Evolutionary conservation across 2,329 filamentous ascomycete genomes (phyloP).

Genomic region (Fusarium sp.): DNA sequence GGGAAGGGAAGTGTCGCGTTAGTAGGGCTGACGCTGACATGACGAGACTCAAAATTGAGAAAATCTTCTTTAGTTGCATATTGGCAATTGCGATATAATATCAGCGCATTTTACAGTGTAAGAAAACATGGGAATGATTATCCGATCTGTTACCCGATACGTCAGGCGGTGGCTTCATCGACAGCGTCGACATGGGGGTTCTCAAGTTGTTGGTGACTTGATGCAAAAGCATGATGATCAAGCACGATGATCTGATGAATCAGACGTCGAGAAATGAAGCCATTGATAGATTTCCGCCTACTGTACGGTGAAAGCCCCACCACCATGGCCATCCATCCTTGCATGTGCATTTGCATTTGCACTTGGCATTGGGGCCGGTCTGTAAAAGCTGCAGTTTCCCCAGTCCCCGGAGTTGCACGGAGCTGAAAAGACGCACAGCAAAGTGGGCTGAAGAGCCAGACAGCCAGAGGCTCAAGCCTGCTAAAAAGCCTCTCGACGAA

Average conservation of each 20-base stretch:
- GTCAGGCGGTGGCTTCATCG: conserved; percentile 21
- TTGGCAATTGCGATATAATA: not conserved
- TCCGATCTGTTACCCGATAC: conserved; percentile 38
- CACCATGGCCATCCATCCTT: conserved; percentile 27
- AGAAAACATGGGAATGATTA: conserved; percentile 24
- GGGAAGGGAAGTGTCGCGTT: conserved; percentile 8
- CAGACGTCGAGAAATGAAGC: conserved; percentile 34
- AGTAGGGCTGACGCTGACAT: conserved; percentile 42
- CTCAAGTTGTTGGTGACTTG: not conserved
- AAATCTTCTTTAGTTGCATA: conserved; percentile 9
- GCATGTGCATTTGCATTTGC: conserved; percentile 12
- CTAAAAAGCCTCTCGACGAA: not conserved
- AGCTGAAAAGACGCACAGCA: conserved; percentile 29
- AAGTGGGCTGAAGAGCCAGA: conserved; percentile 26
- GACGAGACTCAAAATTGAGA: conserved; percentile 21
- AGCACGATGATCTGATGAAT: conserved; percentile 39
- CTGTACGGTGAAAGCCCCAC: conserved; percentile 20
- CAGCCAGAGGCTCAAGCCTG: no score
- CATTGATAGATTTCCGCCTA: conserved; percentile 20
- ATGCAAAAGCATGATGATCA: conserved; percentile 25
- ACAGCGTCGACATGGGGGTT: conserved; percentile 14
- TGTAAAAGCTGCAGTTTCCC: conserved; percentile 25
- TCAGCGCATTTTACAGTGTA: conserved; percentile 8
- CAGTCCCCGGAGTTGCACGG: conserved; percentile 43
- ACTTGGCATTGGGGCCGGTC: conserved; percentile 3